Evolutionary conservation across 257 asterid species (phyloP), one percentile per base, ranked within the genome.

Genomic region (Apocynum venetum): DNA sequence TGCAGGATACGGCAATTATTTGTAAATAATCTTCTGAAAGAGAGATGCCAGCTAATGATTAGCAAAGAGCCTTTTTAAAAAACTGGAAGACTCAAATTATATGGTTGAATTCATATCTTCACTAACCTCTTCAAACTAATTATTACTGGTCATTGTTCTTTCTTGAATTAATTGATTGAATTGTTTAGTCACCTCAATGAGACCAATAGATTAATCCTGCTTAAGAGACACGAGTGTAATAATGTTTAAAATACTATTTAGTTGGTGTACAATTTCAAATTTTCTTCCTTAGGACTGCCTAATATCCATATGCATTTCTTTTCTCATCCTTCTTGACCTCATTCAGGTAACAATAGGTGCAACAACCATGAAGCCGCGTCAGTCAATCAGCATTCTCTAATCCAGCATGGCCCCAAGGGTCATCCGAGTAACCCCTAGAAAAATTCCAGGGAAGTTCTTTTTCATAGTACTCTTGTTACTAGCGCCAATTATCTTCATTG

Each of bases 371-470:
- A 77, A 69, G 76, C 78, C 67, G 49, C 31, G 52, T 59, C 81
- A 78, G 75, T 82, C 56, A 64, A 57, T 71, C 80, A 73, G 56
- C 52, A 25, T 81, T 63, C 78, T 77, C 81, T 73, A 76, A 44
- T 61, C 6, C 83, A 86, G 76, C 75, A 88, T 90, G 96, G 94
- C 91, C 83, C 88, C 84, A 76, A 83, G 92, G 80, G 65, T 82
- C 82, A 66, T 77, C 72, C 90, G 87, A 63, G 75, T 79, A 78
- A 48, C 77, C 83, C 55, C 88, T 57, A 89, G 89, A 71, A 88
- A 86, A 75, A 19, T 76, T 69, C 83, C 80, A 65, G 75, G 82
- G 73, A 88, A 80, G 43, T 65, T 83, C 73, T 31, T 84, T 55
- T 85, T 77, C 36, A n/a, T 88, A n/a, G 11, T 82, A 56, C 84